Evolutionary conservation across 176 grass and related monocot species (phyloP).

Genomic region (Rhynchospora pubera): DNA sequence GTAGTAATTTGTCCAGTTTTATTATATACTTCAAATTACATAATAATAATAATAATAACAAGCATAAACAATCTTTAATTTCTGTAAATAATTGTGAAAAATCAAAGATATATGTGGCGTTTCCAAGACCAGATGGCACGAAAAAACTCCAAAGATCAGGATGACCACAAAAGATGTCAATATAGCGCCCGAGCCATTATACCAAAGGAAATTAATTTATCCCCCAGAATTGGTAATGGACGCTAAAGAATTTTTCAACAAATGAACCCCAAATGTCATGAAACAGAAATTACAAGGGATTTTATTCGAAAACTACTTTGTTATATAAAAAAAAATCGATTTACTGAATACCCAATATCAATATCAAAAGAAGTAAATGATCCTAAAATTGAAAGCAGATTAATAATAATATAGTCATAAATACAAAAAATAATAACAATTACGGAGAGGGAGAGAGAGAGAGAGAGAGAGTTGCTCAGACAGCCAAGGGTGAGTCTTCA

Average conservation of each 20-base stretch:
- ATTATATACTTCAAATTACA: not conserved
- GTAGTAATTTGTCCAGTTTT: too few species aligned
- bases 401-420: too few species aligned
- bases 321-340: too few species aligned
- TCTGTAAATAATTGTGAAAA: not conserved
- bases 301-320: too few species aligned
- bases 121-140: constrained; percentile 26
- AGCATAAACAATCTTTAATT: not conserved
- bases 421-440: too few species aligned
- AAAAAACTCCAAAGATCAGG: constrained; percentile 17
- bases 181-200: constrained; percentile 34
- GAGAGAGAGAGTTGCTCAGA: not conserved
- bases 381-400: too few species aligned
- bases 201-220: constrained; percentile 28
- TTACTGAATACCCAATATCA: too few species aligned
- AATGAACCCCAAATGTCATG: too few species aligned
- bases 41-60: too few species aligned
- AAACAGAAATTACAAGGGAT: too few species aligned
- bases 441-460: too few species aligned
- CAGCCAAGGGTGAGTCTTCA: not conserved
- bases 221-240: constrained; percentile 37
- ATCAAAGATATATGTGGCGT: constrained; percentile 19
- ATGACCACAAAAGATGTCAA: constrained; percentile 19
- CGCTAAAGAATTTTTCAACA: not conserved
- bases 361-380: not conserved